Evolutionary conservation across 1,284 basidiomycete genomes (phyloP).

Genomic region (Limonomyces culmigenus): DNA sequence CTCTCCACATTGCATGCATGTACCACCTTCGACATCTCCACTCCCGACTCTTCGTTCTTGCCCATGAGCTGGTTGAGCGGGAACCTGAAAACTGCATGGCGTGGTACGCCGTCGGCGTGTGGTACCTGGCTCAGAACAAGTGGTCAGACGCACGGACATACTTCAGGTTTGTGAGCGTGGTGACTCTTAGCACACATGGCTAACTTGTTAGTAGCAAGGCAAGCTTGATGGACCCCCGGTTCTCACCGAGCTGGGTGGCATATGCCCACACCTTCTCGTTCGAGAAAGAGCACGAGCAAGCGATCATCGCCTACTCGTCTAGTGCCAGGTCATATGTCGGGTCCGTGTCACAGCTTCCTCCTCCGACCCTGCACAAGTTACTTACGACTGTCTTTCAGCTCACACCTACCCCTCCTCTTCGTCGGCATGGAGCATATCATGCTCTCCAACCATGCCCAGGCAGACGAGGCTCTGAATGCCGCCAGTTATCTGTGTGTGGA

Average conservation of each 20-base stretch:
- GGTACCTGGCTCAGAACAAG: constrained; percentile 80
- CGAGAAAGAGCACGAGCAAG: constrained; percentile 97
- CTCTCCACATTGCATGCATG: constrained; percentile 94
- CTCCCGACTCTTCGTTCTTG: constrained; percentile 86
- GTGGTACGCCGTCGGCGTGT: constrained; percentile 98
- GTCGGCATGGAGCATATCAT: constrained; percentile 98
- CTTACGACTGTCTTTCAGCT: constrained; percentile 40
- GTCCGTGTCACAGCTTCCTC: constrained; percentile 26
- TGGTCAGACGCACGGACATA: constrained; percentile 85
- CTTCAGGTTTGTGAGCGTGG: constrained; percentile 56
- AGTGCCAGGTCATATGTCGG: constrained; percentile 89
- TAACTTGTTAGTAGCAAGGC: constrained; percentile 54
- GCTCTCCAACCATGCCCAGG: constrained; percentile 68
- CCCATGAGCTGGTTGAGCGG: constrained; percentile 87
- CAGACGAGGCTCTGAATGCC: constrained; percentile 77
- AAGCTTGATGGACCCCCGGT: constrained; percentile 90
- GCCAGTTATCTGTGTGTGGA: constrained; percentile 65
- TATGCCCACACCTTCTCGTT: constrained; percentile 95
- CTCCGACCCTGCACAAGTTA: no score
- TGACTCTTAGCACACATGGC: not conserved
- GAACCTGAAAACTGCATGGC: constrained; percentile 86
- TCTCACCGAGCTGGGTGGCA: constrained; percentile 92
- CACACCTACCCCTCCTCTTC: constrained; percentile 87
- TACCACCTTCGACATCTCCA: constrained; percentile 84
- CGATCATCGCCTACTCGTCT: constrained; percentile 95